phyloP scores from a whole-genome alignment of 441 rosid species.

The Euphorbia celastroides region DNA sequence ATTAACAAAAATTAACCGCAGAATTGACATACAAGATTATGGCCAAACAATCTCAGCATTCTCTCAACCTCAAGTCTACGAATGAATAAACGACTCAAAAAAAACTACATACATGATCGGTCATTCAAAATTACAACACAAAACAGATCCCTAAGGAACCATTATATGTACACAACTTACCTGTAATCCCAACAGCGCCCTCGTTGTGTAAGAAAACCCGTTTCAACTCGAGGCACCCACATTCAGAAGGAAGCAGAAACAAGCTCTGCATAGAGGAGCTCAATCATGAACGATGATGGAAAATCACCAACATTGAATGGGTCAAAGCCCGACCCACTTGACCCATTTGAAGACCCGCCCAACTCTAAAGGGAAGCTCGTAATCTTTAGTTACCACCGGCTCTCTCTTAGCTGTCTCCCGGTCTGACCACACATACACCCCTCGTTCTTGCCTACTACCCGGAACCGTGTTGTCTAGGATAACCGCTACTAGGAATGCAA shows the following conservation, averaged over 20 bases:
- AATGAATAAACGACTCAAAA: too few relatives aligned
- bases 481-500: conserved; percentile 87
- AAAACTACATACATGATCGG: too few relatives aligned
- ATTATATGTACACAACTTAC: too few relatives aligned
- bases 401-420: conserved; percentile 80
- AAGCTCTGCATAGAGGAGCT: conserved; percentile 12
- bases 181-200: too few relatives aligned
- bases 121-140: too few relatives aligned
- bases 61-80: too few relatives aligned
- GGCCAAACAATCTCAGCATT: too few relatives aligned
- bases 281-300: neutral
- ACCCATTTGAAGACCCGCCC: conserved; percentile 90
- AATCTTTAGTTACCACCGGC: conserved; percentile 74
- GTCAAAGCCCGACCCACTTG: conserved; percentile 88
- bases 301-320: neutral
- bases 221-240: conserved; percentile 18
- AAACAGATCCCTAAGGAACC: too few relatives aligned
- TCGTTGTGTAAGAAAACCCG: conserved; percentile 11
- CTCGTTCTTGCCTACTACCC: conserved; percentile 84
- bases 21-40: too few relatives aligned
- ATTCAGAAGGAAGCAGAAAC: conserved; percentile 9
- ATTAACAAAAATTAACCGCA: too few relatives aligned
- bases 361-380: conserved; percentile 77
- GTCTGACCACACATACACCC: conserved; percentile 90
- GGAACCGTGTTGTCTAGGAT: conserved; percentile 92